Evolutionary conservation across 805 yeast species (phyloP).

Genomic region (Candida khao-thaluensis): DNA sequence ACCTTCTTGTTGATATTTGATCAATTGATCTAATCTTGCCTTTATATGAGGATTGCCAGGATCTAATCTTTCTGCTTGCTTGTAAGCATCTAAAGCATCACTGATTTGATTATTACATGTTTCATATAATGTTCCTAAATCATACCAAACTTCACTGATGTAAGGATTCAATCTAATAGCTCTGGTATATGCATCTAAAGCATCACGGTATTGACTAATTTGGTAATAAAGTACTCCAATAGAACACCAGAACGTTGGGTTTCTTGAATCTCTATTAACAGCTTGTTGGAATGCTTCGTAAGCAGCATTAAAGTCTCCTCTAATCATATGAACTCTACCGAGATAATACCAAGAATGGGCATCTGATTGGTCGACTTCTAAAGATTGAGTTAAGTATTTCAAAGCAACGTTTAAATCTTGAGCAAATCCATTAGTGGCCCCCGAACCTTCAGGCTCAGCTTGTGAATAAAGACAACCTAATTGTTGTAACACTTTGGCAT

Average conservation of each 20-base stretch:
- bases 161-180: constrained; percentile 96
- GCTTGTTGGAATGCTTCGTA: constrained; percentile 99
- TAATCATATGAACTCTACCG: constrained; percentile 96
- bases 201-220: constrained; percentile 93
- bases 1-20: constrained; percentile 68
- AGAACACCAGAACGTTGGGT: constrained; percentile 97
- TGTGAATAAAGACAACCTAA: constrained; percentile 92
- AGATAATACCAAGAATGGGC: constrained; percentile 97
- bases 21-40: constrained; percentile 84
- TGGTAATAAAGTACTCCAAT: constrained; percentile 96
- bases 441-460: constrained; percentile 29
- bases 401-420: constrained; percentile 80
- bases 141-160: constrained; percentile 98
- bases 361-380: constrained; percentile 86
- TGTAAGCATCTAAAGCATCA: constrained; percentile 96
- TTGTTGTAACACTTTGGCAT: constrained; percentile 94
- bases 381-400: constrained; percentile 76
- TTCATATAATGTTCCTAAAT: constrained; percentile 93
- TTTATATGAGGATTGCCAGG: constrained; percentile 94
- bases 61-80: constrained; percentile 92
- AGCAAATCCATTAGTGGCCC: constrained; percentile 28
- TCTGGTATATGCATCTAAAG: constrained; percentile 94
- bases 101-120: constrained; percentile 93
- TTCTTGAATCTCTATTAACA: constrained; percentile 92
- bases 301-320: constrained; percentile 92